Conservation (phyloP, 805 yeast genomes). For the Suhomyces sp. region DNA sequence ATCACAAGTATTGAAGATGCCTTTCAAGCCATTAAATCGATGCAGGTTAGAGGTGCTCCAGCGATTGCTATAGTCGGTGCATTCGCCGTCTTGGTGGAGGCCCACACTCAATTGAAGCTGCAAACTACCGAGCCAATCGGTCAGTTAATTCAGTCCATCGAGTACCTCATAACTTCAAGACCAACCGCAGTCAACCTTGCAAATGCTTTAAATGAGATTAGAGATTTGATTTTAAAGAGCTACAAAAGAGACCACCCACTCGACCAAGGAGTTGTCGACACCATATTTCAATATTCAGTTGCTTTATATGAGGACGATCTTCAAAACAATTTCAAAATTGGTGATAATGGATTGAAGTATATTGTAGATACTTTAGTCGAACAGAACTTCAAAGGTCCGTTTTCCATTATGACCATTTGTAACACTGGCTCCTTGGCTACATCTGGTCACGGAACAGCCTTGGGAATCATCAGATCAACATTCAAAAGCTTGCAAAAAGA, state of each 20-base stretch:
- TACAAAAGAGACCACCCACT: slow-evolving; percentile 19
- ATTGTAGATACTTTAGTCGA: slow-evolving; percentile 44
- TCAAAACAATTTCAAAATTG: slow-evolving; percentile 72
- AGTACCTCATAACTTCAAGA: slow-evolving; percentile 69
- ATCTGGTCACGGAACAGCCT: slow-evolving; percentile 95
- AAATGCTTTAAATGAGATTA: slow-evolving; percentile 63
- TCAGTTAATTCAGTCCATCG: slow-evolving; percentile 48
- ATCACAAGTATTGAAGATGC: slow-evolving; percentile 71
- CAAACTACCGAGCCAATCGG: slow-evolving; percentile 22
- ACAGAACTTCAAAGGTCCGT: slow-evolving; percentile 57
- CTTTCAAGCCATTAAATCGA: slow-evolving; percentile 72
- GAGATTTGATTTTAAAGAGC: slow-evolving; percentile 22
- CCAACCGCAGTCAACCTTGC: slow-evolving; percentile 95
- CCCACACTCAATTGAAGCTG: slow-evolving; percentile 26
- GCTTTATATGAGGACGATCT: slow-evolving; percentile 72
- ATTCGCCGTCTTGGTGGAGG: slow-evolving; percentile 77
- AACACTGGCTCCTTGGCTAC: slow-evolving; percentile 97
- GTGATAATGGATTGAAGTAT: slow-evolving; percentile 76
- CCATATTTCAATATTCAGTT: slow-evolving; percentile 46
- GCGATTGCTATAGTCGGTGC: slow-evolving; percentile 96
- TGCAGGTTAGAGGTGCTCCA: slow-evolving; percentile 98
- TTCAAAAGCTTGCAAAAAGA: slow-evolving; percentile 40
- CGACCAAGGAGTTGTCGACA: slow-evolving; percentile 21
- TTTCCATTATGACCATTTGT: slow-evolving; percentile 87
- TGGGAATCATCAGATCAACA: slow-evolving; percentile 83